These are phyloP conservation scores for Saitozyma sp. DNA, from an alignment of 768 basidiomycete genomes.

Conservation along the genomic window DNA sequence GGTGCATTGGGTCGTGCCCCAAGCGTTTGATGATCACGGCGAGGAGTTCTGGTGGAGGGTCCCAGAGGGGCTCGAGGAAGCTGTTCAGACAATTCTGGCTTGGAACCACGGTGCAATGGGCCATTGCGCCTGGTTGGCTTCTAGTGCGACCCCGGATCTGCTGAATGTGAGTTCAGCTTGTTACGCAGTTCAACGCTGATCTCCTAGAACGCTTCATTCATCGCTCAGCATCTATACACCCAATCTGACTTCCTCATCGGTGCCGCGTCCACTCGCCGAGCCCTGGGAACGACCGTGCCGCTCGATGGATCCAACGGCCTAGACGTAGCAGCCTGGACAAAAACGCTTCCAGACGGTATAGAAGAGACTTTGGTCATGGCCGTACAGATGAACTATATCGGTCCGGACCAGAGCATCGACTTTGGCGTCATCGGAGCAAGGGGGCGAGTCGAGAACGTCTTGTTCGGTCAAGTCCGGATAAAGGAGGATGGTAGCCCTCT, in stretches of 20 bases:
- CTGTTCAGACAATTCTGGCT: conserved; percentile 14
- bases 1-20: conserved; percentile 68
- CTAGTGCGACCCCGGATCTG: conserved; percentile 15
- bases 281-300: conserved; percentile 7
- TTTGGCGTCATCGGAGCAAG: conserved; percentile 3
- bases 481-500: not conserved
- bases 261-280: conserved; percentile 9
- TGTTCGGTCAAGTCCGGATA: conserved; percentile 20
- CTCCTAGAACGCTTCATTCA: conserved; percentile 20
- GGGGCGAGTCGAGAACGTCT: conserved; percentile 14
- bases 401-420: not conserved
- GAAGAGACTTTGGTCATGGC: conserved; percentile 21
- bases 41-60: conserved; percentile 30
- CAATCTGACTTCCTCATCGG: conserved; percentile 17
- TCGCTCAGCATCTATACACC: conserved; percentile 16
- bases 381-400: conserved; percentile 15
- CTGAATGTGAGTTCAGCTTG: conserved; percentile 12
- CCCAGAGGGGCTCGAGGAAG: conserved; percentile 18
- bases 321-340: conserved; percentile 21
- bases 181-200: not conserved
- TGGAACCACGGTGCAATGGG: conserved; percentile 28
- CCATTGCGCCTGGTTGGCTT: conserved; percentile 21
- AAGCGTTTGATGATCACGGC: conserved; percentile 66
- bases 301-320: conserved; percentile 21
- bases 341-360: not conserved